Evolutionary conservation across 768 basidiomycete genomes (phyloP).

Genomic region (Hygrocybe punicea): DNA sequence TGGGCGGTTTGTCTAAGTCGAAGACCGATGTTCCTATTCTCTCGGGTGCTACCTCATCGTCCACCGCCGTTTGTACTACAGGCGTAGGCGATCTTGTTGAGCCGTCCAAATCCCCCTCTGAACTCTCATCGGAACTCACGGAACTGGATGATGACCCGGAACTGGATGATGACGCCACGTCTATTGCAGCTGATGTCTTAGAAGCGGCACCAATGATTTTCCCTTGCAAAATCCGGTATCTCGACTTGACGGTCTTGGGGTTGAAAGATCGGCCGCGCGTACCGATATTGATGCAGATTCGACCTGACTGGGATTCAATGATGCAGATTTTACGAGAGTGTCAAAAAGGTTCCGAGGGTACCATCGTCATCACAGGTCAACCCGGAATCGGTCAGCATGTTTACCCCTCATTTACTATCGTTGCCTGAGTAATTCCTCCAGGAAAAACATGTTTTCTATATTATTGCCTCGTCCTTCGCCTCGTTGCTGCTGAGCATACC

Average conservation of each 20-base stretch:
- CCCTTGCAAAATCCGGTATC: conserved; percentile 11
- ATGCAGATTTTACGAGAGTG: conserved; percentile 5
- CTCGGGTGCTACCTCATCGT: no score
- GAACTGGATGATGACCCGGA: background rate
- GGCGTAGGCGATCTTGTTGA: background rate
- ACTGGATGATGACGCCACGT: background rate
- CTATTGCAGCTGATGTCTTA: background rate
- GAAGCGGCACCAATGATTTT: conserved; percentile 4
- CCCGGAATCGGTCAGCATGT: conserved; percentile 12
- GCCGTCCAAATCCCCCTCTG: background rate
- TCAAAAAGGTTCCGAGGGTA: conserved; percentile 5
- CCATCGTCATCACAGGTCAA: conserved; percentile 10
- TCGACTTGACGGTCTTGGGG: conserved; percentile 12
- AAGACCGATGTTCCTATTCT: no score
- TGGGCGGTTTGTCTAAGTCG: background rate
- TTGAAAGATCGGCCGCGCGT: conserved; percentile 3
- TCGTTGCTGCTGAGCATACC: conserved; percentile 7
- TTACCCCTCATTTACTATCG: background rate
- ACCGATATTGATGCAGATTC: conserved; percentile 11
- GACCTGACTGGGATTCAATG: conserved; percentile 6
- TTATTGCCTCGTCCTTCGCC: conserved; percentile 12
- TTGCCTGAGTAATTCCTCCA: background rate
- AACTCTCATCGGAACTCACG: background rate
- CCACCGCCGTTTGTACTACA: background rate
- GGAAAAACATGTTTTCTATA: conserved; percentile 11